Base-by-base conservation (phyloP, 1,284 basidiomycete species). In the Ceratobasidium sp. region DNA sequence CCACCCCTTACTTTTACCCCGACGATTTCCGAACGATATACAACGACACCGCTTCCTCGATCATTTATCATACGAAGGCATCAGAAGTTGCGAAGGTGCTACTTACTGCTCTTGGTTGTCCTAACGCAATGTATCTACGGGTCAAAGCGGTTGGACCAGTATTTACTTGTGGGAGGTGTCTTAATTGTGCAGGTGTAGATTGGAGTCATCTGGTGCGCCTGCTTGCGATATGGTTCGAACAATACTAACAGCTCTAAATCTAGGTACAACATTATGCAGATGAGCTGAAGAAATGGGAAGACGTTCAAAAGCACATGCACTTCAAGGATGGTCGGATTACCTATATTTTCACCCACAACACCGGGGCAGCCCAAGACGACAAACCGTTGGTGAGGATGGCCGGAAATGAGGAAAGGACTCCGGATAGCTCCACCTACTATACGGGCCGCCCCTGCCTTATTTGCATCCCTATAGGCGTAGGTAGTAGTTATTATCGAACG, bases 111-210 rank as follows among this genome's bases (percentile, higher is more conserved):
- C 29, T 72, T 5, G 69, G 58, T 34, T 41, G 41, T 2, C 58
- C 69, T 8, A 22, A 62, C n/a, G 69, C 58, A n/a, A 37, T 43
- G 2, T 72, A 61, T 29, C 24, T 72, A 4, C 41, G 62, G 6
- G 14, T 72, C 22, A 72, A 72, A n/a, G 69, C 69, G 5, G n/a
- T 27, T 4, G 69, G 69, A 29, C 11, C 34, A 2, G 43, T 19
- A 9, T 72, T 72, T n/a, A 19, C 22, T 8, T 72, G 69, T 39
- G 69, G 58, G 46, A 11, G 56, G 19, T 72, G 69, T 34, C 16
- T 19, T 16, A 16, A 27, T 43, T 16, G 16, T 13, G 22, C 2
- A 22, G 29, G 27, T 16, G 16, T 39, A 14, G 37, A 56, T 13
- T 72, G 69, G 69, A 51, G 39, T 14, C 13, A 62, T 8, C 22